These are phyloP conservation scores for Aureobasidium sp. DNA, from an alignment of 2,329 filamentous ascomycete genomes.

Conservation along the genomic window DNA sequence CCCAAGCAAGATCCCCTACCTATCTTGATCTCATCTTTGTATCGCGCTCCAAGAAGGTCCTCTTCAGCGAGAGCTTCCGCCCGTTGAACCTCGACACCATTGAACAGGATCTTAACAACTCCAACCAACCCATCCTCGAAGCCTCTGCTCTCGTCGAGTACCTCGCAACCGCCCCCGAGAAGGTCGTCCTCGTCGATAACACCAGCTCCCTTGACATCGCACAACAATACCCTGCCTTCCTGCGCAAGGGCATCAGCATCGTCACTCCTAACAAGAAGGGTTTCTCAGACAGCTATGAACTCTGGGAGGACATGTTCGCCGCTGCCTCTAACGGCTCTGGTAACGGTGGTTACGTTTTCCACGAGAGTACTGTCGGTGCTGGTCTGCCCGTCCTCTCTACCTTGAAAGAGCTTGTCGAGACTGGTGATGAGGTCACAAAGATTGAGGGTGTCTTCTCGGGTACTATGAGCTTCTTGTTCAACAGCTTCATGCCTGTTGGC, in stretches of 20 bases:
- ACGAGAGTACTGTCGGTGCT: slow-evolving; percentile 90
- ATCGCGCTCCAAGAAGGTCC: slow-evolving; percentile 73
- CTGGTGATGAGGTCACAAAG: slow-evolving; percentile 81
- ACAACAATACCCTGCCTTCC: slow-evolving; percentile 70
- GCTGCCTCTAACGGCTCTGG: slow-evolving; percentile 56
- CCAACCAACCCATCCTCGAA: slow-evolving; percentile 57
- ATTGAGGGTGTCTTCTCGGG: slow-evolving; percentile 97
- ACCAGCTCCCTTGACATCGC: slow-evolving; percentile 86
- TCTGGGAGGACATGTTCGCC: slow-evolving; percentile 83
- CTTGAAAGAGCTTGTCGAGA: slow-evolving; percentile 86
- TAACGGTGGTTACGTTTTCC: slow-evolving; percentile 70
- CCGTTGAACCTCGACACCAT: slow-evolving; percentile 56
- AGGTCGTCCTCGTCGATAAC: slow-evolving; percentile 86
- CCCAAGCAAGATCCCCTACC: slow-evolving; percentile 45
- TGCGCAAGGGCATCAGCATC: slow-evolving; percentile 76
- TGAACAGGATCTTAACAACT: slow-evolving; percentile 54
- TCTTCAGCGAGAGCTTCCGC: slow-evolving; percentile 68
- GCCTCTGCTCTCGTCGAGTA: slow-evolving; percentile 68
- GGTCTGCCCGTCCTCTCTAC: slow-evolving; percentile 91
- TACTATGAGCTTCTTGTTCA: slow-evolving; percentile 97
- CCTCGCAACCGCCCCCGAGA: slow-evolving; percentile 68
- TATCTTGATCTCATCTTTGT: slow-evolving; percentile 77
- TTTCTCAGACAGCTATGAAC: slow-evolving; percentile 71
- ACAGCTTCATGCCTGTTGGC: slow-evolving; percentile 80
- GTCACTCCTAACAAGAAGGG: slow-evolving; percentile 99